Base-by-base conservation (phyloP, 2,329 filamentous ascomycete genomes). In the Calonectria ilicicola region DNA sequence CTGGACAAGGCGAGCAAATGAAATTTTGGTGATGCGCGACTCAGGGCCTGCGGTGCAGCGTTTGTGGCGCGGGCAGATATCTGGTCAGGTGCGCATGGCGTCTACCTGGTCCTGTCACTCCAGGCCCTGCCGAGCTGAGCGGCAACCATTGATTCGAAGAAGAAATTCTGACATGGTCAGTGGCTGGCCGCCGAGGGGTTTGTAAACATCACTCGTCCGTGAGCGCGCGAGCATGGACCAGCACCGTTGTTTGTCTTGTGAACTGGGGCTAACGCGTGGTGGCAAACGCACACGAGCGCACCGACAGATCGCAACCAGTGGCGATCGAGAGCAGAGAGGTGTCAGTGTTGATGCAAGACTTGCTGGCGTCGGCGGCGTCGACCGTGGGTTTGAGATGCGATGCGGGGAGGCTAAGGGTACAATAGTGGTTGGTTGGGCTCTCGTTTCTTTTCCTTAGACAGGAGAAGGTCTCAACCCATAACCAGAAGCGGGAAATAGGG, bases 241-340 rank as follows among this genome's bases (percentile, higher is more conserved):
- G 70, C 46, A 40, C 69, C 46, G 71, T 70, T 72, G 60, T 56
- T 40, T 40, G 32, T 35, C 38, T 32, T 38, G 35, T 21, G 14
- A 63, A 69, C 32, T 60, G 60, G 64, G 67, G 70, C 74, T 67
- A 75, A 72, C 76, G 68, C 35, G 66, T 67, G 70, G 70, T 74
- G 72, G 63, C 65, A 38, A 63, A 60, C 14, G 44, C 53, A 40
- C 32, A 60, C 32, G 15, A 40, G 53, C 53, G 53, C 53, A 60
- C 53, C 21, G 32, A 60, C 53, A 51, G 40, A 46, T 29, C 47
- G 27, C 40, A 35, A 64, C 65, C 40, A 73, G 77, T 74, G 72
- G 72, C 58, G 35, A 23, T n/a, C 32, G 65, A 32, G 21, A 53
- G 65, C 71, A 66, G 69, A 51, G 56, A 73, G 32, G 46, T 70